Base-by-base conservation (phyloP, 176 grass and related monocot genomes). In the Ensete glaucum region DNA sequence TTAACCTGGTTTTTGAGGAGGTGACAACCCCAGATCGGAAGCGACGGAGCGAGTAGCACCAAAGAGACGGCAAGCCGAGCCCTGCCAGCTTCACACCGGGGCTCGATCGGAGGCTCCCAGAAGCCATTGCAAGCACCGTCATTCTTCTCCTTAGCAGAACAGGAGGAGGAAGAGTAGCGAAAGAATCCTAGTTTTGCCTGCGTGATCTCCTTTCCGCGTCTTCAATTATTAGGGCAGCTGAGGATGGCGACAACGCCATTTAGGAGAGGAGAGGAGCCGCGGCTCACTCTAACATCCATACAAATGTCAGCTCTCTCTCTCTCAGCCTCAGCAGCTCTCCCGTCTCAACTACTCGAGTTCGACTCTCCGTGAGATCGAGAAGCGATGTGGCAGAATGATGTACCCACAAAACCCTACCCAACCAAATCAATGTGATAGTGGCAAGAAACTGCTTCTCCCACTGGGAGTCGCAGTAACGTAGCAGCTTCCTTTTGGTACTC, bases 11-110 rank as follows among this genome's bases (percentile, higher is more conserved):
- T 34, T 63, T 65, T 8, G 59, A 65, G 12, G 49, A 12, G 59
- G 14, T 24, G 7, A 11, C 48, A 52, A 64, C 60, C 20, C 19
- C 43, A 15, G 48, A 24, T 51, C 58, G 34, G 60, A 8, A 53
- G 43, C 60, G 21, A 52, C 48, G 11, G 53, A 64, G 58, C 14
- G 75, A 64, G 59, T 50, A 22, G 34, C 19, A 64, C 11, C 75
- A 8, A 53, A 64, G 11, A 19, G 56, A 51, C 20, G 20, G 75
- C 60, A 50, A 62, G 73, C 73, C 54, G 3, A 43, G 24, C n/a
- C 13, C 19, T 63, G n/a, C 75, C 75, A 17, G 60, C 75, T 77
- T 77, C 75, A 52, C 22, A 24, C 43, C 75, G 16, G n/a, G 60
- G 57, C 48, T 52, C 43, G 34, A 43, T 25, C 9, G 26, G 48